Conservation (phyloP, 495 filamentous ascomycete species). For the Xanthoparmelia taractica region DNA sequence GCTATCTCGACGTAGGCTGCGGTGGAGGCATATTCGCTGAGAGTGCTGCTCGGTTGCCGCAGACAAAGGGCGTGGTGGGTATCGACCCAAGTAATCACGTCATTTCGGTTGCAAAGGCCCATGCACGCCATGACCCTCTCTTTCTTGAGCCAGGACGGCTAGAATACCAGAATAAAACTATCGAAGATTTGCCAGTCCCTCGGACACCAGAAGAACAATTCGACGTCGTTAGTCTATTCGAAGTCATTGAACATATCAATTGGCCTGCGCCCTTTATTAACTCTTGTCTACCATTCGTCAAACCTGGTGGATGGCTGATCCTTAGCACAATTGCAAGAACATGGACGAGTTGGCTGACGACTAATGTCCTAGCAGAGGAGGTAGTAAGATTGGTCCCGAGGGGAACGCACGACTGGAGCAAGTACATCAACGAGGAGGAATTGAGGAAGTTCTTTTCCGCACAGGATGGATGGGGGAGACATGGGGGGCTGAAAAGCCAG, state of each 20-base stretch:
- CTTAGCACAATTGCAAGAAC: conserved; percentile 85
- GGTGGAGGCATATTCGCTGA: conserved; percentile 96
- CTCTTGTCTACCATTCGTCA: conserved; percentile 60
- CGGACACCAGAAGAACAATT: conserved; percentile 38
- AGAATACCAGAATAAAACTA: conserved; percentile 58
- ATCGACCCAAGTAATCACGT: conserved; percentile 81
- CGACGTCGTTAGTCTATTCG: conserved; percentile 81
- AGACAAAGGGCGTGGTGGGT: conserved; percentile 62
- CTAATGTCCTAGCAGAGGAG: conserved; percentile 88
- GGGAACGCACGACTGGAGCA: conserved; percentile 87
- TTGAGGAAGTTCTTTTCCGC: conserved; percentile 53
- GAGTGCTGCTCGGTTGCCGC: conserved; percentile 65
- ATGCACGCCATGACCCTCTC: conserved; percentile 60
- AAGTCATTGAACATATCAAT: conserved; percentile 86
- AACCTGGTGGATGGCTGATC: conserved; percentile 87
- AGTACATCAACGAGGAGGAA: conserved; percentile 87
- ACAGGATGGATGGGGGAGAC: conserved; percentile 44
- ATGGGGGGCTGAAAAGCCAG: conserved; percentile 51
- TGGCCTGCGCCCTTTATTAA: conserved; percentile 63
- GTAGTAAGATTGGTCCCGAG: conserved; percentile 77
- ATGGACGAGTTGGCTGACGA: conserved; percentile 78
- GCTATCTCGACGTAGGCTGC: conserved; percentile 89
- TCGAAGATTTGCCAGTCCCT: conserved; percentile 57
- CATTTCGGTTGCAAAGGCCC: conserved; percentile 65
- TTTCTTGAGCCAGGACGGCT: conserved; percentile 49